Percentiles rank a stretch among this genome's conserved stretches.
phyloP scores from a whole-genome alignment of 1,284 basidiomycete genomes.

The Schizophyllum amplum region DNA sequence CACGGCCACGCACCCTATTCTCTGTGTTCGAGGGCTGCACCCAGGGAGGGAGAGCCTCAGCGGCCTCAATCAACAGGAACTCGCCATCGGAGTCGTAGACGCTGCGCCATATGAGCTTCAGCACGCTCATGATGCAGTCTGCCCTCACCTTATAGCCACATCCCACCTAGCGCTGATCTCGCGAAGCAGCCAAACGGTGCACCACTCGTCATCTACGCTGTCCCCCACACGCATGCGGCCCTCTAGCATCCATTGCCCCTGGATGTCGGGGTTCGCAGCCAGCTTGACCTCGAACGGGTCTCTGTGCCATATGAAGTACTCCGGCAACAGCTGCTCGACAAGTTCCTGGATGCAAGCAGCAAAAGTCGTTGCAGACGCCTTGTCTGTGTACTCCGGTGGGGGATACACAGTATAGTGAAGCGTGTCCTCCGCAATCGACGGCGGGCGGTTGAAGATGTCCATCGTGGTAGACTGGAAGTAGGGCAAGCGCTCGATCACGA shows the following conservation, averaged over 20 bases:
- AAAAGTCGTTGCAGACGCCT: constrained; percentile 54
- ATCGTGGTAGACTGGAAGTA: constrained; percentile 15
- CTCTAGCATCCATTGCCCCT: constrained; percentile 48
- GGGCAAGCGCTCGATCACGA: no score
- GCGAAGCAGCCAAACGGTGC: constrained; percentile 78
- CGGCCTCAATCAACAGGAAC: constrained; percentile 94
- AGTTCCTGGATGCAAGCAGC: constrained; percentile 60
- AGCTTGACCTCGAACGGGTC: constrained; percentile 82
- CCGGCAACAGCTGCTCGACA: constrained; percentile 51
- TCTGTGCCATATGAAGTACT: constrained; percentile 77
- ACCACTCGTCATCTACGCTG: constrained; percentile 95
- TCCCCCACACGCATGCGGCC: constrained; percentile 86
- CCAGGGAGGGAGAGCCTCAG: constrained; percentile 86
- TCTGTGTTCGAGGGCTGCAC: constrained; percentile 84
- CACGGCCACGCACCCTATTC: constrained; percentile 68
- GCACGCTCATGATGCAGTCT: constrained; percentile 5
- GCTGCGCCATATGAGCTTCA: constrained; percentile 28
- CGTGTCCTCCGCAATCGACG: constrained; percentile 79
- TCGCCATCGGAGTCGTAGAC: constrained; percentile 91
- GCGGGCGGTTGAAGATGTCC: constrained; percentile 62
- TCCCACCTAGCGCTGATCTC: constrained; percentile 75
- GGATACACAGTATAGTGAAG: constrained; percentile 72
- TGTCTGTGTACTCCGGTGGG: constrained; percentile 39
- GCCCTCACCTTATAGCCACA: constrained; percentile 57
- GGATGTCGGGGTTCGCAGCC: constrained; percentile 34